These are phyloP conservation scores for Cyanidium caldarium DNA, from an alignment of 23 red algal genomes.

Conservation along the genomic window DNA sequence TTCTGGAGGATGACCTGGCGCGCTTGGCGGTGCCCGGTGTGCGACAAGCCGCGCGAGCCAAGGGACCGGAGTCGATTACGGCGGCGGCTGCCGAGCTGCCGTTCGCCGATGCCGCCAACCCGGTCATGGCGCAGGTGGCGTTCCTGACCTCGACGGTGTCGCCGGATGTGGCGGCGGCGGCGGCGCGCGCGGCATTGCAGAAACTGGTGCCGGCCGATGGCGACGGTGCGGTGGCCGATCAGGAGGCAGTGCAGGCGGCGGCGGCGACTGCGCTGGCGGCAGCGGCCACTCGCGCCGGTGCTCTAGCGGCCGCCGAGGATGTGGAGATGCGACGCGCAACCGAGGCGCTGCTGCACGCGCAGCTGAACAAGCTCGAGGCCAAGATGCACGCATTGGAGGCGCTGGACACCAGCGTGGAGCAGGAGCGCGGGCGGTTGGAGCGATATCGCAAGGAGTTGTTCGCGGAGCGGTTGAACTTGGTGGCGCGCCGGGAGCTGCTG, in stretches of 20 bases:
- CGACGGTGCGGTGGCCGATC: background rate
- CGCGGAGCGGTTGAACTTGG: conserved; percentile 33
- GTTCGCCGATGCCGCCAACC: conserved; percentile 66
- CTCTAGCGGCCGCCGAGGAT: conserved; percentile 42
- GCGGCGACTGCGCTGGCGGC: conserved; percentile 30
- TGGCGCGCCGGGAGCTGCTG: background rate
- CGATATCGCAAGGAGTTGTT: conserved; percentile 38
- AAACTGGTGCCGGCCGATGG: conserved; percentile 18
- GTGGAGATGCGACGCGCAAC: conserved; percentile 57
- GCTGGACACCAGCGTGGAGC: conserved; percentile 28
- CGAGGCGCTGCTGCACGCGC: conserved; percentile 31
- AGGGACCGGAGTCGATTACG: background rate
- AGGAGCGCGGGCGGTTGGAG: conserved; percentile 53
- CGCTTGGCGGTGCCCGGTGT: background rate
- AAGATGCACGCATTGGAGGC: conserved; percentile 63
- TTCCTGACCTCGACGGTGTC: conserved; percentile 68
- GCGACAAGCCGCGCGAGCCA: background rate
- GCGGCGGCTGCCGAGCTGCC: conserved; percentile 10
- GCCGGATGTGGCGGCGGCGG: conserved; percentile 75
- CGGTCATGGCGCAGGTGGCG: conserved; percentile 71
- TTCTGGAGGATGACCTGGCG: conserved; percentile 44
- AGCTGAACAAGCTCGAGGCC: conserved; percentile 41
- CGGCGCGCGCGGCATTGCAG: conserved; percentile 52
- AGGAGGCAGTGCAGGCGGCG: background rate
- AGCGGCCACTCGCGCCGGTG: conserved; percentile 32